Evolutionary conservation across 352 stramenopile genomes (phyloP), one percentile per base, ranked within the genome.

Genomic region (Pythium monospermum): DNA sequence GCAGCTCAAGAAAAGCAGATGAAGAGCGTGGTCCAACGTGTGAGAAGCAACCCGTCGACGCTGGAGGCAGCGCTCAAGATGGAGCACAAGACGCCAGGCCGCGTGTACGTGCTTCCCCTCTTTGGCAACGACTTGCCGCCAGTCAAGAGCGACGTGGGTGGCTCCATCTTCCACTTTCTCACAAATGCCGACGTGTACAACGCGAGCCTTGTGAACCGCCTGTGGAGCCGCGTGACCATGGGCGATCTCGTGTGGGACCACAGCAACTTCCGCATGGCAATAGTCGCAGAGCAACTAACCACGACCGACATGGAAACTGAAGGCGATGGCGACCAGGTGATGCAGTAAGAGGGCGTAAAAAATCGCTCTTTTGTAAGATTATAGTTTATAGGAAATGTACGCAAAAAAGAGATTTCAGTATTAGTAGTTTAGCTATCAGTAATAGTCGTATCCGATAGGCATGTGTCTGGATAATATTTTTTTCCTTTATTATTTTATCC

Each of bases 121-220:
- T 94, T 94, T 65, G 83, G 83, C 23, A 26, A 59, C 8, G 53
- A 61, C 4, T 39, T 85, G 23, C 73, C 77, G 53, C 83, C 83
- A 0, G 53, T 94, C 47, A 74, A 87, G 37, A 77, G 53, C 42
- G 63, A 64, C 11, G 71, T 89, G 36, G 85, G 72, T 26, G 68
- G 77, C 0, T 39, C 57, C 19, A 89, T 94, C 49, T 84, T 88
- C 54, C 57, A 71, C 26, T 91, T 74, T 44, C 73, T 94, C 40
- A 80, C 73, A 5, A 88, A 87, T 38, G 67, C 71, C 0, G 83
- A 92, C 25, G 39, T 94, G 36, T 87, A 94, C 61, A 92, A 92
- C 51, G 79, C 80, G 8, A 91, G 79, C 32, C 68, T 94, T n/a
- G 81, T 94, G 53, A 91, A 68, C 54, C 80, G 71, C 23, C 57